A percentile compares a stretch with the other conserved stretches of the same genome.
Evolutionary conservation across 768 basidiomycete species (phyloP).

Genomic region (Panellus pusillus): DNA sequence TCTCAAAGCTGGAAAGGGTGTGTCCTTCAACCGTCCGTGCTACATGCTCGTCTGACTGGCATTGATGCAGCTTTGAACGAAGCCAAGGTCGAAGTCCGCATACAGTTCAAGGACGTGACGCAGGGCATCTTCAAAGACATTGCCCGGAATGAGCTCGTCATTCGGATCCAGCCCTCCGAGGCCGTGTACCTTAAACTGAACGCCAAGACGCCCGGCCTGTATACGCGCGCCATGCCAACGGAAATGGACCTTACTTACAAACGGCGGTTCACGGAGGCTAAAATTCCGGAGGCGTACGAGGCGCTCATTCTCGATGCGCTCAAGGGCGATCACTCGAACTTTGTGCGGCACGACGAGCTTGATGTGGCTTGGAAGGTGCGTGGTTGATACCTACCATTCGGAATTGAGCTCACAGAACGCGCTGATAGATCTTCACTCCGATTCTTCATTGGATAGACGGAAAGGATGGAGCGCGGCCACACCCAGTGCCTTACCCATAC

Average conservation of each 20-base stretch:
- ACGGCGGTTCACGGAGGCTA: constrained; percentile 84
- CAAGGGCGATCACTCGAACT: constrained; percentile 99
- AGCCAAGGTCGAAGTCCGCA: constrained; percentile 95
- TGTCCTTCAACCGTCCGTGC: constrained; percentile 24
- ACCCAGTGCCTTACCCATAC: constrained; percentile 80
- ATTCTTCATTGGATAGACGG: constrained; percentile 97
- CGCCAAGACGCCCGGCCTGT: constrained; percentile 88
- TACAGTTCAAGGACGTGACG: constrained; percentile 97
- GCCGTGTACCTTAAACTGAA: constrained; percentile 98
- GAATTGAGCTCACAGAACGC: not conserved
- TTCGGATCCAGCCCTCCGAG: constrained; percentile 95
- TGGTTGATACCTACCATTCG: constrained; percentile 3
- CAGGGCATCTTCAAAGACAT: constrained; percentile 97
- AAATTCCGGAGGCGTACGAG: constrained; percentile 97
- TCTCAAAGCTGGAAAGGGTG: constrained; percentile 96
- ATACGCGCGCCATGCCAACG: constrained; percentile 87
- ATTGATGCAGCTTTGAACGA: constrained; percentile 80
- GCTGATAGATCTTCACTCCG: constrained; percentile 81
- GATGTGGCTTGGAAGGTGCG: constrained; percentile 96
- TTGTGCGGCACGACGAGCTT: constrained; percentile 96
- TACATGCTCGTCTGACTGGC: constrained; percentile 14
- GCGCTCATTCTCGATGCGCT: constrained; percentile 93
- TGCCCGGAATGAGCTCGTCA: constrained; percentile 93
- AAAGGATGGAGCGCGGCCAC: constrained; percentile 61
- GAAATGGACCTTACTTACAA: constrained; percentile 99